Evolutionary conservation across 805 yeast genomes (phyloP), one percentile per base, ranked within the genome.

Genomic region (Starmerella apis): DNA sequence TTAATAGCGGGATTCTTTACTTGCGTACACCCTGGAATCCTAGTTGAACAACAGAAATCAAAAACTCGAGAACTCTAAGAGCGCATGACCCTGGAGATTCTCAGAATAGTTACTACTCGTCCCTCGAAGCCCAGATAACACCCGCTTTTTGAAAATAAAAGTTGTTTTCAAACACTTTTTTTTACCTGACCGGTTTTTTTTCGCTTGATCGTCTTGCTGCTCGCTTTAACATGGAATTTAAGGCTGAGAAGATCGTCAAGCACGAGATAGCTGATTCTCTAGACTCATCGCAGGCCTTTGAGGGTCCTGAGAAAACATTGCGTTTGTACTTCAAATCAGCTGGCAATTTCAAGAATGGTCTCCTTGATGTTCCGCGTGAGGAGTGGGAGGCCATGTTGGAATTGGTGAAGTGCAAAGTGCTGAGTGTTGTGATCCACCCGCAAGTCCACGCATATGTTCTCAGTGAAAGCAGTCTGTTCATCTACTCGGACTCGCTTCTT

Each of bases 251-350:
- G 52, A 79, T 73, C 62, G 79, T 86, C 59, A 88, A 88, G 66
- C 90, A 83, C 65, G 85, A 81, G 53, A 71, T 85, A 45, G 81
- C 94, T 8, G 80, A 79, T 41, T 75, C 77, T 53, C 71, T 88
- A 56, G 96, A 88, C 68, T 87, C 96, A 18, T 74, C 94, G 13
- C 83, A 79, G 62, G 95, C 96, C 2, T 90, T 90, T 64, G 97
- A 90, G 71, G 97, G 98, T 6, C 97, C 98, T 28, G 97, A 90
- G 67, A 92, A 90, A 67, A 72, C 90, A 50, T 71, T 92, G 37
- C 96, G 90, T 65, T 72, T 90, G 51, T 88, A 96, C 96, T 80
- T 87, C 63, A 79, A 80, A 59, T 75, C 23, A 5, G 4, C 25
- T 11, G 20, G 19, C 25, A 31, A 14, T 18, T 4, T n/a, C 11